Conservation (phyloP, 176 grass and related monocot species). For the Triticum aestivum region IWGSC_CS_RefSeq_v2.1 NC_057813.1:440908157-440908656, state of each 20-base stretch:
- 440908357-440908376: background rate
- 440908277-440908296: background rate
- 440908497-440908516: background rate
- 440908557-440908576: no score
- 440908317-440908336: background rate
- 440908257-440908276: background rate
- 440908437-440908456: background rate
- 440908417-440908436: background rate
- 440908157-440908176: background rate
- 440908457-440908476: background rate
- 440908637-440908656: background rate
- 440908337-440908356: background rate
- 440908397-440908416: background rate
- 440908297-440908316: background rate
- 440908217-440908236: background rate
- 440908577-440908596: background rate
- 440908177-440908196: background rate
- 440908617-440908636: background rate
- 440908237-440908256: background rate
- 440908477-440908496: background rate
- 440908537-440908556: background rate
- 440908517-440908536: background rate
- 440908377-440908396: background rate
- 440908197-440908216: background rate
- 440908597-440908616: background rate